Percentiles rank a stretch among this genome's conserved stretches.
These are phyloP conservation scores for Casuarina glauca DNA, from an alignment of 306 rosid genomes.

Conservation along the genomic window DNA sequence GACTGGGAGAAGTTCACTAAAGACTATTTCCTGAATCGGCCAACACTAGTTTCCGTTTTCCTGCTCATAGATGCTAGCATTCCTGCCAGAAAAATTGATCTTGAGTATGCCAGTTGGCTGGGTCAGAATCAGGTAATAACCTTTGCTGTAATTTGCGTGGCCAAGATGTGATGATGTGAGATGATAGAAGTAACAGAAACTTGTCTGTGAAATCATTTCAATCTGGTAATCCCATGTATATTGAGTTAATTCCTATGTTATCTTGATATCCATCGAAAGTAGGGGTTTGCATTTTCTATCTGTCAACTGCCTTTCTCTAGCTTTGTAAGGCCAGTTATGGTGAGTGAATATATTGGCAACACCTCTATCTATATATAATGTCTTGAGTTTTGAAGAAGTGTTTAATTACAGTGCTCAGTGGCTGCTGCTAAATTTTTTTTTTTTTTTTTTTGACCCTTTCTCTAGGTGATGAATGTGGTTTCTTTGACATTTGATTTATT, in stretches of 20 bases:
- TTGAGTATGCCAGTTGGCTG: constrained; percentile 95
- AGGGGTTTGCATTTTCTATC: constrained; percentile 2
- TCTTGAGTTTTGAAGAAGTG: constrained; percentile 3
- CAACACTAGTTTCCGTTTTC: constrained; percentile 86
- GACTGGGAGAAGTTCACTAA: constrained; percentile 92
- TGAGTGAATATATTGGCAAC: not conserved
- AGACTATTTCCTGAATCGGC: constrained; percentile 83
- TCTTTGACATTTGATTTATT: not conserved
- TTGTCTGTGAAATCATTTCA: not conserved
- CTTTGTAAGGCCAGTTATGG: constrained; percentile 8
- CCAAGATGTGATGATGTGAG: not conserved
- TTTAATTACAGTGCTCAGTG: not conserved
- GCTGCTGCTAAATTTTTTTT: not conserved
- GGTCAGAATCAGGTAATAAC: constrained; percentile 84
- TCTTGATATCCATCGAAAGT: not conserved
- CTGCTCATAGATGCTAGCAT: constrained; percentile 98
- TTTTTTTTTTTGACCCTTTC: not conserved
- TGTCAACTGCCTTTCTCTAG: constrained; percentile 14
- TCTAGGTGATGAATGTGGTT: constrained; percentile 1
- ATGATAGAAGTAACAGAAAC: not conserved
- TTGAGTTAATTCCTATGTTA: constrained; percentile 10
- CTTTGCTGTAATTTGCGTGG: constrained; percentile 1
- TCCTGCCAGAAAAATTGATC: constrained; percentile 85
- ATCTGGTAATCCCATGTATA: not conserved
- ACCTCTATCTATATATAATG: not conserved